phyloP scores from a whole-genome alignment of 2,329 filamentous ascomycete species.

The Fusarium sp. region DNA sequence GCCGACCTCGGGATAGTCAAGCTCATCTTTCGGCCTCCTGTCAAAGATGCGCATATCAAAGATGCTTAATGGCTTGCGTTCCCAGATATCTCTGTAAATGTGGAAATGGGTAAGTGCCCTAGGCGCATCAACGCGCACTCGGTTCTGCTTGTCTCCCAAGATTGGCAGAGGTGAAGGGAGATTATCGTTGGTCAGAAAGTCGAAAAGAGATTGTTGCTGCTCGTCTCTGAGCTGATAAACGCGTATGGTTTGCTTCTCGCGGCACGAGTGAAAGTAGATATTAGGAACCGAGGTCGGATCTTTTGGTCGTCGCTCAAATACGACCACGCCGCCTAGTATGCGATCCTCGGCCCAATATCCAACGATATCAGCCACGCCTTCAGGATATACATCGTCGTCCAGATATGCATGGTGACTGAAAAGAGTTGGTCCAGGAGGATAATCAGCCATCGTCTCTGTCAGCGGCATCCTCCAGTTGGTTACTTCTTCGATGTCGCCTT shows the following conservation, averaged over 20 bases:
- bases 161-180: slow-evolving; percentile 5
- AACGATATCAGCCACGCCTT: slow-evolving; percentile 18
- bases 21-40: slow-evolving; percentile 20
- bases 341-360: slow-evolving; percentile 34
- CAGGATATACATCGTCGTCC: slow-evolving; percentile 28
- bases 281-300: not conserved
- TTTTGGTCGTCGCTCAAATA: slow-evolving; percentile 9
- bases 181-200: slow-evolving; percentile 10
- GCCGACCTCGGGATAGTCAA: slow-evolving; percentile 26
- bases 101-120: slow-evolving; percentile 10
- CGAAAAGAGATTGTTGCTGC: slow-evolving; percentile 16
- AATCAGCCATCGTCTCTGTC: slow-evolving; percentile 1
- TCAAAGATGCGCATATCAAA: slow-evolving; percentile 7
- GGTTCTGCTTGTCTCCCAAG: slow-evolving; percentile 12
- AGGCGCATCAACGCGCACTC: slow-evolving; percentile 19
- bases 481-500: slow-evolving; percentile 14
- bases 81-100: slow-evolving; percentile 34
- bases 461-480: slow-evolving; percentile 20
- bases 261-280: slow-evolving; percentile 26
- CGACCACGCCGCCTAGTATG: slow-evolving; percentile 15
- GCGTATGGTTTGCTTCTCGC: slow-evolving; percentile 19
- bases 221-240: slow-evolving; percentile 28
- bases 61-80: slow-evolving; percentile 8
- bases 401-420: slow-evolving; percentile 24
- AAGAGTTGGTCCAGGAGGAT: slow-evolving; percentile 13